These are phyloP conservation scores for Termitomyces sp. DNA, from an alignment of 768 basidiomycete genomes.

Conservation along the genomic window DNA sequence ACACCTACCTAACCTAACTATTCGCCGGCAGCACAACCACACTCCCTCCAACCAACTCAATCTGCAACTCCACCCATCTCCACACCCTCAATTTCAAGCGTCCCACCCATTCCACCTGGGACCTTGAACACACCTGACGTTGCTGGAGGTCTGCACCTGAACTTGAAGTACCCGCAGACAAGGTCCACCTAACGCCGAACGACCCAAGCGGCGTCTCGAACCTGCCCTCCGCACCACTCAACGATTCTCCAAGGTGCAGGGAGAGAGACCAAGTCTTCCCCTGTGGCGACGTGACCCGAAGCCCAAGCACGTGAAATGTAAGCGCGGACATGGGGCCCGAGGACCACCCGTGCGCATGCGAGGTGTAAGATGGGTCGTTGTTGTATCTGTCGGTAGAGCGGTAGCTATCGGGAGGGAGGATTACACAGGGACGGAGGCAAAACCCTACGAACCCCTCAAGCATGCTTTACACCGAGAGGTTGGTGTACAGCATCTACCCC, in stretches of 20 bases:
- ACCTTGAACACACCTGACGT: conserved; percentile 18
- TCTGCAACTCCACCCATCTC: conserved; percentile 6
- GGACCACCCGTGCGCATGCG: conserved; percentile 60
- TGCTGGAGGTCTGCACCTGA: conserved; percentile 24
- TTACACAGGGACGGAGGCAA: background rate
- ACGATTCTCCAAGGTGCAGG: conserved; percentile 38
- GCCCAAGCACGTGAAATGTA: conserved; percentile 54
- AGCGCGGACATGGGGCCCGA: conserved; percentile 54
- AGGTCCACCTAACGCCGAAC: conserved; percentile 44
- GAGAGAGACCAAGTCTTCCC: conserved; percentile 45
- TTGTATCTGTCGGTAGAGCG: conserved; percentile 52
- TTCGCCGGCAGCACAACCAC: background rate
- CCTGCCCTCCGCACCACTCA: conserved; percentile 42
- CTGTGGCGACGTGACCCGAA: conserved; percentile 42
- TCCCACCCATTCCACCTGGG: conserved; percentile 29
- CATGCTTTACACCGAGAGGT: conserved; percentile 52
- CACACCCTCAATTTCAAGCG: conserved; percentile 20
- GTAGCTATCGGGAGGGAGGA: conserved; percentile 29
- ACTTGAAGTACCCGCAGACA: conserved; percentile 4
- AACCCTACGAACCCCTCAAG: conserved; percentile 51
- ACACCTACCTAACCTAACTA: background rate
- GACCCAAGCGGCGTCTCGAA: conserved; percentile 51
- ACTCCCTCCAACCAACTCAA: background rate
- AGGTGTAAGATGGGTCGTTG: conserved; percentile 54
- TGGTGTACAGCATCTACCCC: conserved; percentile 59